Percentiles rank a stretch among this genome's conserved stretches.
phyloP scores from a whole-genome alignment of 1,139 yeast genomes.

The Sugiyamaella grinbergsii region DNA sequence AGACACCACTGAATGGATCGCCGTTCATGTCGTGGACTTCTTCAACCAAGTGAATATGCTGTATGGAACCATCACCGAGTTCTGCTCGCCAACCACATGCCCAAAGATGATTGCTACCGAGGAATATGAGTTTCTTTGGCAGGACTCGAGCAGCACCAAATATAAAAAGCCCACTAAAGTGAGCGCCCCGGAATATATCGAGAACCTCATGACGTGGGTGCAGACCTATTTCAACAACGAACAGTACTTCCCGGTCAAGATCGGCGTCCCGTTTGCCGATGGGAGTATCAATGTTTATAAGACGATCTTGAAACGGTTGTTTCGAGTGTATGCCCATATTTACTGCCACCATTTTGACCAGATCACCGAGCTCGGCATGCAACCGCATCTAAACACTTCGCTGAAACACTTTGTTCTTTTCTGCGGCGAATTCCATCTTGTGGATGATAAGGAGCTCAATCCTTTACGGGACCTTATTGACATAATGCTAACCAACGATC shows the following conservation, averaged over 20 bases:
- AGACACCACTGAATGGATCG: constrained; percentile 91
- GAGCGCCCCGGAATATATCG: constrained; percentile 94
- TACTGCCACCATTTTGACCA: constrained; percentile 98
- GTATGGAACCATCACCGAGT: constrained; percentile 93
- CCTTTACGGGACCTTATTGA: constrained; percentile 86
- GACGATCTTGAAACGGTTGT: constrained; percentile 85
- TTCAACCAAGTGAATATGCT: constrained; percentile 96
- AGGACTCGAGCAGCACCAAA: constrained; percentile 56
- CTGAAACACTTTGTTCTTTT: constrained; percentile 91
- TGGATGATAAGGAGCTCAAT: constrained; percentile 81
- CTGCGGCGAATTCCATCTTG: constrained; percentile 76
- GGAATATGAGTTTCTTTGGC: constrained; percentile 97
- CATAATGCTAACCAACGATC: constrained; percentile 54
- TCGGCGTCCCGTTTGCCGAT: constrained; percentile 74
- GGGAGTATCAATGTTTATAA: constrained; percentile 64
- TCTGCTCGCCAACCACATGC: constrained; percentile 89
- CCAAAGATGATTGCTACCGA: constrained; percentile 97
- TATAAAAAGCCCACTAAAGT: constrained; percentile 66
- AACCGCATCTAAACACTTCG: constrained; percentile 90
- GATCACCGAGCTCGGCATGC: constrained; percentile 86
- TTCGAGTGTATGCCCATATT: constrained; percentile 96
- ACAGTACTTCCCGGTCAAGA: constrained; percentile 81
- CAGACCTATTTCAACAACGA: constrained; percentile 89
- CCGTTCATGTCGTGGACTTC: constrained; percentile 75
- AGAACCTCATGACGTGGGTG: constrained; percentile 90